Conservation (phyloP, 2,329 filamentous ascomycete genomes). For the Arthroderma uncinatum region DNA sequence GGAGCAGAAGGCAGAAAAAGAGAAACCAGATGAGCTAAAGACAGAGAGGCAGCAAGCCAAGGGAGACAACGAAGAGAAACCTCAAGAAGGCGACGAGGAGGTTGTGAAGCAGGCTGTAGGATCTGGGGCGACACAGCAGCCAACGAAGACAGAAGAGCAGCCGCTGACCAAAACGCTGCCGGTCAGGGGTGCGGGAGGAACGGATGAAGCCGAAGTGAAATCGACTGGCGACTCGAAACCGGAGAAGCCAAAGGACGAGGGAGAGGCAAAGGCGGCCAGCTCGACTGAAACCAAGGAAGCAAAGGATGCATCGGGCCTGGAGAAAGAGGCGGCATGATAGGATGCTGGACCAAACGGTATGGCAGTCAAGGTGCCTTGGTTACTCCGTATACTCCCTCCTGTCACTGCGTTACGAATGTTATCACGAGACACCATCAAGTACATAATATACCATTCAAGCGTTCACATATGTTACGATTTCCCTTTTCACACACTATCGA, state of each 20-base stretch:
- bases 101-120: background rate
- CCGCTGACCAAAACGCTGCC: background rate
- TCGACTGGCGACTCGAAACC: constrained; percentile 31
- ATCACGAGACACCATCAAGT: constrained; percentile 1
- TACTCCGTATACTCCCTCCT: background rate
- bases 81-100: background rate
- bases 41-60: constrained; percentile 14
- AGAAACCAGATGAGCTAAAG: background rate
- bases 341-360: too few relatives aligned
- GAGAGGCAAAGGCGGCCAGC: constrained; percentile 26
- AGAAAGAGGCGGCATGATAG: background rate
- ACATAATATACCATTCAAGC: background rate
- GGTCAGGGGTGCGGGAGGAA: background rate
- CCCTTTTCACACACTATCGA: background rate
- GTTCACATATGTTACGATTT: background rate
- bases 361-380: too few relatives aligned
- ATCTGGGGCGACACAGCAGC: background rate
- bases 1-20: constrained; percentile 12
- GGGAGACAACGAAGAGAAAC: background rate
- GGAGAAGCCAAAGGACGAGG: constrained; percentile 20
- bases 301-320: background rate
- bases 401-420: background rate
- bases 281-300: constrained; percentile 26
- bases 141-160: background rate
- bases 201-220: constrained; percentile 24